Percentiles rank a stretch among this genome's conserved stretches.
Conservation (phyloP, 148 eudicot genomes). For the Gaultheria prostrata region DNA sequence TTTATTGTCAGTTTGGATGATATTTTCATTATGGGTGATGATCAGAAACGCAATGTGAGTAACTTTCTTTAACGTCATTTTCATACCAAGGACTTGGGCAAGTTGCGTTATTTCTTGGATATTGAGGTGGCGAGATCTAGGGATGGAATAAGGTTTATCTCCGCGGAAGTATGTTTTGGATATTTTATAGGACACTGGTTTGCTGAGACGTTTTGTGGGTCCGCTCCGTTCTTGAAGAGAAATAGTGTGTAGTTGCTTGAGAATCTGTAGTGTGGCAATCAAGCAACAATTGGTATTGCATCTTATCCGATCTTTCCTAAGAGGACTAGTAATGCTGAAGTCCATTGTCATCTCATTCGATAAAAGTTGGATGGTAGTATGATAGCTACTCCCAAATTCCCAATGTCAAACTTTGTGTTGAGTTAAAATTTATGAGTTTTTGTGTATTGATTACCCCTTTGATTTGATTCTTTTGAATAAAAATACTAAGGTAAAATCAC, state of each 20-base stretch:
- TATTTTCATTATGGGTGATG: not conserved
- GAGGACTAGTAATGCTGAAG: not conserved
- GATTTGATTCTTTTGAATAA: not conserved
- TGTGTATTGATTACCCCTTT: not conserved
- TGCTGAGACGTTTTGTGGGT: not conserved
- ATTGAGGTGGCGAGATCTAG: not conserved
- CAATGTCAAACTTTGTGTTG: too few species aligned
- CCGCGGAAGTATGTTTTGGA: not conserved
- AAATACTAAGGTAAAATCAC: not conserved
- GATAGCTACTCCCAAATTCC: not conserved
- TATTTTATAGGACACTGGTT: not conserved
- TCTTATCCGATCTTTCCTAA: not conserved
- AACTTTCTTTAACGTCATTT: not conserved
- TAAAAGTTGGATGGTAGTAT: not conserved
- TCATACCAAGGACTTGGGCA: not conserved
- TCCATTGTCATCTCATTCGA: not conserved
- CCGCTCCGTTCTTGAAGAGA: not conserved
- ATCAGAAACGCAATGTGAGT: not conserved
- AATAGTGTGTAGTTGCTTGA: not conserved
- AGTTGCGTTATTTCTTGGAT: not conserved
- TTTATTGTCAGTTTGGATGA: not conserved
- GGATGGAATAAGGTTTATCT: not conserved
- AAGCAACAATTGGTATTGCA: not conserved
- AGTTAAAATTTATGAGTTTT: not conserved
- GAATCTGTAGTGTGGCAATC: not conserved